phyloP scores from a whole-genome alignment of 805 yeast species.

The Starmerella gropengiesseri region DNA sequence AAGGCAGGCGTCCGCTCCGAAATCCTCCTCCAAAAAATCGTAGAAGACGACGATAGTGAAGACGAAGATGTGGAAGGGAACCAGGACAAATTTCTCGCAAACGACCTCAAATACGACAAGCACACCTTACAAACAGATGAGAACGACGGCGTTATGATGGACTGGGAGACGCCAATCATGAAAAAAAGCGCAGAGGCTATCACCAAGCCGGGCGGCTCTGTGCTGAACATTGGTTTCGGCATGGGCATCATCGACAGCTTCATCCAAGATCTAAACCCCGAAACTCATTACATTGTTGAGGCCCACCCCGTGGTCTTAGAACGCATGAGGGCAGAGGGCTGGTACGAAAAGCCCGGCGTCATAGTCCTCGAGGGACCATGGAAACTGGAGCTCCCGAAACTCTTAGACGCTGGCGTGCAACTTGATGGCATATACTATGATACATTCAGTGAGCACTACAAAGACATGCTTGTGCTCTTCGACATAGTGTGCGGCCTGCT shows the following conservation, averaged over 20 bases:
- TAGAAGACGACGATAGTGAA: conserved; percentile 22
- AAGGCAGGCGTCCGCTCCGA: conserved; percentile 90
- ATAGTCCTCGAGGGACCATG: conserved; percentile 77
- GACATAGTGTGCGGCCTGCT: conserved; percentile 73
- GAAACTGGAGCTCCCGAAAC: conserved; percentile 67
- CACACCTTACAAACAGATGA: conserved; percentile 58
- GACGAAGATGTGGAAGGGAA: conserved; percentile 28
- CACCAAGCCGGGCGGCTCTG: conserved; percentile 39
- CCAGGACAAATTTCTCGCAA: conserved; percentile 51
- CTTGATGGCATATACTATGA: conserved; percentile 91
- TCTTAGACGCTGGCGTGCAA: conserved; percentile 55
- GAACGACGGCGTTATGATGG: conserved; percentile 94
- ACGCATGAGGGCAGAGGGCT: conserved; percentile 61
- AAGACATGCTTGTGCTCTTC: conserved; percentile 75
- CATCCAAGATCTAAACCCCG: conserved; percentile 50
- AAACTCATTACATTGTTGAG: conserved; percentile 77
- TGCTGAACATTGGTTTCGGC: conserved; percentile 87
- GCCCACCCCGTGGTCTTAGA: conserved; percentile 86
- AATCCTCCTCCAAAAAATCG: conserved; percentile 58
- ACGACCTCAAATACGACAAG: conserved; percentile 53
- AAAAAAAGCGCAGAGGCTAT: conserved; percentile 63
- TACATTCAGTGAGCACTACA: conserved; percentile 85
- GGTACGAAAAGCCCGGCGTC: conserved; percentile 68
- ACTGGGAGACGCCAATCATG: conserved; percentile 86
- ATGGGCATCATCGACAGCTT: conserved; percentile 89